phyloP scores from a whole-genome alignment of 2,329 filamentous ascomycete species.

The Talaromyces sp. region DNA sequence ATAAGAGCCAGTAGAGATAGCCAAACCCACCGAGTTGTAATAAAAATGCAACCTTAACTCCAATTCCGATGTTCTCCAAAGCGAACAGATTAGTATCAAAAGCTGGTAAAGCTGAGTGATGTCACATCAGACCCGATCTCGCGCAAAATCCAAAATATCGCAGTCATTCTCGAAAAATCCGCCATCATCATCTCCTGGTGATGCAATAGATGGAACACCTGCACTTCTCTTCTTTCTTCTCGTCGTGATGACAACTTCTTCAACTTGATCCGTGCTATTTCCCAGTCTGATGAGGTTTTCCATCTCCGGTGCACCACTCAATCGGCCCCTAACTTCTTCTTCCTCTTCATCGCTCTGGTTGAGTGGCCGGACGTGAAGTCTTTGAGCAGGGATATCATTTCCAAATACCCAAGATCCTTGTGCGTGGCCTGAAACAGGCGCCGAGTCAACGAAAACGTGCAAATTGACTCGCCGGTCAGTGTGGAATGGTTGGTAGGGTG shows the following conservation, averaged over 20 bases:
- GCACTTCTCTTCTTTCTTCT: constrained; percentile 57
- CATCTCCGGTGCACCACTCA: constrained; percentile 37
- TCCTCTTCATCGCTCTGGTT: constrained; percentile 36
- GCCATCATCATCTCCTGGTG: constrained; percentile 51
- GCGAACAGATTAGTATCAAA: not conserved
- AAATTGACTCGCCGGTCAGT: constrained; percentile 80
- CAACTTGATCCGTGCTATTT: constrained; percentile 54
- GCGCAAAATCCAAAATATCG: constrained; percentile 82
- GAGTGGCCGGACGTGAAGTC: constrained; percentile 43
- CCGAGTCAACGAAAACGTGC: constrained; percentile 54
- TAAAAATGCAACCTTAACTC: constrained; percentile 6
- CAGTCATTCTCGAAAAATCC: constrained; percentile 90
- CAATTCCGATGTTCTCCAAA: not conserved
- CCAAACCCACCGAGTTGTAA: not conserved
- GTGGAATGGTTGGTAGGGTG: constrained; percentile 93
- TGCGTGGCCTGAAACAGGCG: constrained; percentile 37
- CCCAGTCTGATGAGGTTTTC: constrained; percentile 48
- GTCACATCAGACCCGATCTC: constrained; percentile 45
- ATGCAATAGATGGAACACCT: constrained; percentile 26
- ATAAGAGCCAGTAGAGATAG: not conserved
- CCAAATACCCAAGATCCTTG: constrained; percentile 51
- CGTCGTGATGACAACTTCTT: constrained; percentile 79
- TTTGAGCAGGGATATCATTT: constrained; percentile 44
- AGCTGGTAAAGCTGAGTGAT: not conserved
- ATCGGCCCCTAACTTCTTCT: constrained; percentile 24